Percentiles rank a stretch among this genome's conserved stretches.
phyloP scores from a whole-genome alignment of 306 rosid species.

The Sicyos baderoa region DNA sequence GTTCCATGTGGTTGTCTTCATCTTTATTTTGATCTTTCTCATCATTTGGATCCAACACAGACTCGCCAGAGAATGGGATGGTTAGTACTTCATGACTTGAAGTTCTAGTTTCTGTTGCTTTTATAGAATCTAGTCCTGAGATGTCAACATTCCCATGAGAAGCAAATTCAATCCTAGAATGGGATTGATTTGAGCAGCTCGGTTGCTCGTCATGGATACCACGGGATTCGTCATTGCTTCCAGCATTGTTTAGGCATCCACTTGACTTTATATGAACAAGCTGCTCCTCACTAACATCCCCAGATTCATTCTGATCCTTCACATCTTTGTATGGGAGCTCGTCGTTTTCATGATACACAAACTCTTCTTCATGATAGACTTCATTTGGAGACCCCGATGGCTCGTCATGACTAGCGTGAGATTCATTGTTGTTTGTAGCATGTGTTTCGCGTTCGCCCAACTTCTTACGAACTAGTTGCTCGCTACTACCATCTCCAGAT shows the following conservation, averaged over 20 bases:
- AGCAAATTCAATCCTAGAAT: slow-evolving; percentile 12
- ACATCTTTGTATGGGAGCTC: slow-evolving; percentile 11
- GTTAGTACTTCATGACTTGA: slow-evolving; percentile 24
- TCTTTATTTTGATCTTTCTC: slow-evolving; percentile 14
- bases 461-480: slow-evolving; percentile 9
- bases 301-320: background rate
- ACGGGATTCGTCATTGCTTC: background rate
- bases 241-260: background rate
- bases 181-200: background rate
- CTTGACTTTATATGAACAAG: background rate
- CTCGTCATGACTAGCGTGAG: background rate
- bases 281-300: background rate
- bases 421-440: background rate
- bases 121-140: slow-evolving; percentile 23
- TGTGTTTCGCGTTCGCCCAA: background rate
- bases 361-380: slow-evolving; percentile 13
- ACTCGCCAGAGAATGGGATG: slow-evolving; percentile 17
- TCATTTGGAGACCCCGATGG: background rate
- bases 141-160: background rate
- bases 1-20: slow-evolving; percentile 15
- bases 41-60: slow-evolving; percentile 14
- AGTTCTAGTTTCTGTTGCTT: slow-evolving; percentile 28
- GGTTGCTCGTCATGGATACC: background rate
- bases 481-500: background rate
- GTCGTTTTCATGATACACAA: background rate